Evolutionary conservation across 345 rosid genomes (phyloP).

Genomic region (Raphanus sativus): DNA sequence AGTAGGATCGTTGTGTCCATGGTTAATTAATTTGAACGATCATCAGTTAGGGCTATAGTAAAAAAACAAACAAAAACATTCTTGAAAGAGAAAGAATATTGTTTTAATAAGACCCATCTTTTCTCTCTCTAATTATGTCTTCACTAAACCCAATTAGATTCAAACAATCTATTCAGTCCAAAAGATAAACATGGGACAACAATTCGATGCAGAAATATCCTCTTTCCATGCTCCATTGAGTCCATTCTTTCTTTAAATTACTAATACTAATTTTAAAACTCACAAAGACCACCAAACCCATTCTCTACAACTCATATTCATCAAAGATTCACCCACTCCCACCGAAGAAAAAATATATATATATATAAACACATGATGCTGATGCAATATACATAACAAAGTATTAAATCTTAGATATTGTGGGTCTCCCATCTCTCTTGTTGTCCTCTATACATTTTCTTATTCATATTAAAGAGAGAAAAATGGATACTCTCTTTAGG

Average conservation of each 20-base stretch:
- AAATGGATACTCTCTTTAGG: conserved; percentile 95
- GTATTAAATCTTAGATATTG: conserved; percentile 53
- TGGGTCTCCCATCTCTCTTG: conserved; percentile 48
- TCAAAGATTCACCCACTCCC: conserved; percentile 40
- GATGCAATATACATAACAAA: conserved; percentile 37
- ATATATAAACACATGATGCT: conserved; percentile 35
- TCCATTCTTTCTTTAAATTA: not conserved
- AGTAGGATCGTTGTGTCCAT: conserved; percentile 1
- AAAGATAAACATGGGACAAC: conserved; percentile 34
- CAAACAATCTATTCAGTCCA: conserved; percentile 21
- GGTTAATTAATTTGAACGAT: not conserved
- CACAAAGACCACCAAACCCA: conserved; percentile 27
- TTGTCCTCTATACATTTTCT: conserved; percentile 25
- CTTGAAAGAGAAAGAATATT: conserved; percentile 9
- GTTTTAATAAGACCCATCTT: not conserved
- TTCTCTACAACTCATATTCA: conserved; percentile 26
- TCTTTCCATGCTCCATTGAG: conserved; percentile 20
- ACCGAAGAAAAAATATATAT: conserved; percentile 18
- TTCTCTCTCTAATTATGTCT: conserved; percentile 36
- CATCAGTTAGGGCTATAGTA: not conserved
- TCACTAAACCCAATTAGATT: conserved; percentile 39
- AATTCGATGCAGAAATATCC: conserved; percentile 24
- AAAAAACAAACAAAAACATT: conserved; percentile 19
- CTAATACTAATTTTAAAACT: conserved; percentile 12
- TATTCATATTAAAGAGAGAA: conserved; percentile 29